Percentiles rank a stretch among this genome's conserved stretches.
Evolutionary conservation across 805 yeast genomes (phyloP).

Genomic region (Wickerhamiella alocasiicola): DNA sequence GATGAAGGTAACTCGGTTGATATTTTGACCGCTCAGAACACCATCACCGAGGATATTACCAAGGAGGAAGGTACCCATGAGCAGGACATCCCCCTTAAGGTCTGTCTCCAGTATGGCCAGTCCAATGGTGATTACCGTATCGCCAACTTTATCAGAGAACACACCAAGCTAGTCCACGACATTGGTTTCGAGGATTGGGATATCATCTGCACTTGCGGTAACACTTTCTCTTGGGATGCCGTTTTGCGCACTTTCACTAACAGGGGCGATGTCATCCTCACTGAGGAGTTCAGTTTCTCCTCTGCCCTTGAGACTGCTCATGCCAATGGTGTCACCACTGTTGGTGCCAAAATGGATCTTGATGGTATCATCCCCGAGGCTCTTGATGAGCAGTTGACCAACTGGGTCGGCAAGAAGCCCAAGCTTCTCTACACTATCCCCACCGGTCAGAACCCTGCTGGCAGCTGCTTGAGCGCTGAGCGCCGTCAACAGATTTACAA

Average conservation of each 20-base stretch:
- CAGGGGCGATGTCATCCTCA: conserved; percentile 71
- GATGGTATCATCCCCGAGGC: conserved; percentile 67
- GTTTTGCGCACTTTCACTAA: conserved; percentile 62
- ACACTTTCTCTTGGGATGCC: conserved; percentile 85
- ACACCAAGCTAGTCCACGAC: conserved; percentile 35
- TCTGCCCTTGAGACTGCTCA: conserved; percentile 74
- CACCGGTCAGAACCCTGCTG: conserved; percentile 98
- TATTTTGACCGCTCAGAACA: conserved; percentile 19
- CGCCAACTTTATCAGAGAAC: conserved; percentile 56
- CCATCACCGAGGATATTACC: conserved; percentile 27
- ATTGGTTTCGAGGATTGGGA: conserved; percentile 60
- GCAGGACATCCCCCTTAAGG: conserved; percentile 53
- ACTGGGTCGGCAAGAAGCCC: conserved; percentile 67
- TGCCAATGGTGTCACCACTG: conserved; percentile 53
- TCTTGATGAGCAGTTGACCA: conserved; percentile 45
- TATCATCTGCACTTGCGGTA: conserved; percentile 59
- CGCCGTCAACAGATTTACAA: conserved; percentile 68
- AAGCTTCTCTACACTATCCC: conserved; percentile 80
- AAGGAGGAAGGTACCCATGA: conserved; percentile 26
- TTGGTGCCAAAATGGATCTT: conserved; percentile 69
- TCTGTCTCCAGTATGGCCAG: conserved; percentile 85
- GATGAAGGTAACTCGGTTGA: conserved; percentile 44
- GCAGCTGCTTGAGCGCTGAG: conserved; percentile 63
- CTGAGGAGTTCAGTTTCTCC: conserved; percentile 72
- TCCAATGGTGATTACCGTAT: conserved; percentile 73